These are phyloP conservation scores for Tolypocladium tropicale DNA, from an alignment of 2,329 filamentous ascomycete genomes.

Conservation along the genomic window DNA sequence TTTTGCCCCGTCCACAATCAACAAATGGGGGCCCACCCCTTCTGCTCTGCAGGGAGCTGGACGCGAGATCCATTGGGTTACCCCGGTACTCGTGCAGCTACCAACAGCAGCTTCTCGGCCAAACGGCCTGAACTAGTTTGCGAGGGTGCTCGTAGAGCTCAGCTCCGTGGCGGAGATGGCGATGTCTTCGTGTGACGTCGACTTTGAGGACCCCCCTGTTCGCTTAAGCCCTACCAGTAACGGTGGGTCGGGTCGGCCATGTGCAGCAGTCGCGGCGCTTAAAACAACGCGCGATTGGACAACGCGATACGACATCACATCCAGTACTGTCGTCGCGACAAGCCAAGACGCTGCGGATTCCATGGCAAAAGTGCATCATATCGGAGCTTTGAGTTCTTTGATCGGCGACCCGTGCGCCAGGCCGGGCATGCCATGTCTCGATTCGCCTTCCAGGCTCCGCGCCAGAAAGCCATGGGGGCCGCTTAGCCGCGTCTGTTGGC, in stretches of 20 bases:
- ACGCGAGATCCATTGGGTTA: not conserved
- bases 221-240: constrained; percentile 9
- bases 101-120: not conserved
- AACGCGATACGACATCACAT: constrained; percentile 11
- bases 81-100: not conserved
- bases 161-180: not conserved
- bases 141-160: not conserved
- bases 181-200: not conserved
- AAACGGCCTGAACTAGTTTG: not conserved
- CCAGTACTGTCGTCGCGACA: not conserved
- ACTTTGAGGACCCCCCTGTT: not conserved
- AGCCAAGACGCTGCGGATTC: not conserved
- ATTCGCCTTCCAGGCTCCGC: not conserved
- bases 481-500: not conserved
- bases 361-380: not conserved
- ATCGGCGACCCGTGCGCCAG: not conserved
- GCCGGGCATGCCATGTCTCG: not conserved
- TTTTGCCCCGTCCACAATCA: not conserved
- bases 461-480: not conserved
- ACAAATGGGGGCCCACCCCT: not conserved
- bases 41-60: not conserved
- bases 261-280: constrained; percentile 19
- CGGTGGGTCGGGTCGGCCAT: constrained; percentile 14
- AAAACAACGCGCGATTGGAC: constrained; percentile 15
- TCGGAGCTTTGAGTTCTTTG: not conserved